A percentile compares a stretch with the other conserved stretches of the same genome.
Conservation (phyloP, 805 yeast species). For the Millerago galiae region DNA sequence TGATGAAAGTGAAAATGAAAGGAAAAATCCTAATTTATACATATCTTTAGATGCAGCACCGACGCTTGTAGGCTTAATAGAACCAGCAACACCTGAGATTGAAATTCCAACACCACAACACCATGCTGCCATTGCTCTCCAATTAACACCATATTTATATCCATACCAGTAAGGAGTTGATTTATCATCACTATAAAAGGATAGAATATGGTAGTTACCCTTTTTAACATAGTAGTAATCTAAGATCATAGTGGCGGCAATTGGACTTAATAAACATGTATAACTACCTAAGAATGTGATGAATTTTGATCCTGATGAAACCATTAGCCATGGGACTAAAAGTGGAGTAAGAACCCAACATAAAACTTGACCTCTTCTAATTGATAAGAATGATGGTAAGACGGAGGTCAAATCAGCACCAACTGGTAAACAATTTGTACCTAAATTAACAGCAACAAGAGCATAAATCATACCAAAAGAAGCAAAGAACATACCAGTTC, state of each 20-base stretch:
- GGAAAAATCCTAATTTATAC: slow-evolving; percentile 1
- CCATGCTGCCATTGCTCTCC: slow-evolving; percentile 4
- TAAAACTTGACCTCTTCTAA: slow-evolving; percentile 2
- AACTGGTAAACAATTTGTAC: slow-evolving; percentile 4
- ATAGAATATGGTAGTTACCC: slow-evolving; percentile 1
- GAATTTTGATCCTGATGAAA: slow-evolving; percentile 2
- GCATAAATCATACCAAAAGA: slow-evolving; percentile 3
- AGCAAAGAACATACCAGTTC: slow-evolving; percentile 4
- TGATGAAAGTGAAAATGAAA: slow-evolving; percentile 1
- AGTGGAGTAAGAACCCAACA: slow-evolving; percentile 3
- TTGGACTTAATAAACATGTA: slow-evolving; percentile 2
- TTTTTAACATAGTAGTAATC: slow-evolving; percentile 1
- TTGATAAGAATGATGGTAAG: background rate
- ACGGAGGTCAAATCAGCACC: slow-evolving; percentile 4
- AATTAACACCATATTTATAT: slow-evolving; percentile 2
- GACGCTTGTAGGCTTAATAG: slow-evolving; percentile 1
- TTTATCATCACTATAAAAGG: background rate
- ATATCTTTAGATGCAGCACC: background rate
- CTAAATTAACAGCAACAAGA: slow-evolving; percentile 1
- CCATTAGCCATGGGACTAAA: slow-evolving; percentile 2
- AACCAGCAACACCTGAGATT: slow-evolving; percentile 1
- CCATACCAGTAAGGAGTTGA: background rate
- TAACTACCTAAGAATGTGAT: slow-evolving; percentile 2
- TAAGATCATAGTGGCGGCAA: slow-evolving; percentile 3
- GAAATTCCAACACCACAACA: slow-evolving; percentile 1